These are phyloP conservation scores for Ammopiptanthus mongolicus DNA, from an alignment of 306 rosid genomes.

Conservation along the genomic window DNA sequence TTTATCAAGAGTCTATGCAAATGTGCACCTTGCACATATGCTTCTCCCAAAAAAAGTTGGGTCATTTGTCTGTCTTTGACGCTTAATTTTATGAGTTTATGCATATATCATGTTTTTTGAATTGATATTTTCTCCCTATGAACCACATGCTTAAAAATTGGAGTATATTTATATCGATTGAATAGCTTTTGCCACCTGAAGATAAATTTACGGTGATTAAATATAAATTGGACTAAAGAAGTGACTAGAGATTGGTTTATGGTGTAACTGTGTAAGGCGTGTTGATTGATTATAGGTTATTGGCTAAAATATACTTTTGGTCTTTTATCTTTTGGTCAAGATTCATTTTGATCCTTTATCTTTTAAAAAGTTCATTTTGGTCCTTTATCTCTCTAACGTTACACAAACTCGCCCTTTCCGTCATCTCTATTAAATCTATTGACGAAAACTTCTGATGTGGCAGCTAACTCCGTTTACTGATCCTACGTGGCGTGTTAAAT, in stretches of 20 bases:
- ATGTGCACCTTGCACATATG: not conserved
- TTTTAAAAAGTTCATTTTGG: too few relatives aligned
- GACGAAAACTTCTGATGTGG: too few relatives aligned
- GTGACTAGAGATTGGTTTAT: conserved; percentile 12
- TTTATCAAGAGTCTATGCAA: not conserved
- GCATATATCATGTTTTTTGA: not conserved
- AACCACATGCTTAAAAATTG: not conserved
- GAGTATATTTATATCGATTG: not conserved
- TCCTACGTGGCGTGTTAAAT: too few relatives aligned
- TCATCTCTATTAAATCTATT: too few relatives aligned
- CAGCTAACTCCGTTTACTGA: too few relatives aligned
- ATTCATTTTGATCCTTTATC: too few relatives aligned
- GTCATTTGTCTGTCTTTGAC: not conserved
- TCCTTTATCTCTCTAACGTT: too few relatives aligned
- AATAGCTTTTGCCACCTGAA: conserved; percentile 4
- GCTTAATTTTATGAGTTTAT: not conserved
- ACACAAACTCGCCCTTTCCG: too few relatives aligned
- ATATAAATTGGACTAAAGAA: not conserved
- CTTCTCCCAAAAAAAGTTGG: not conserved
- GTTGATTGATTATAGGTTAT: too few relatives aligned
- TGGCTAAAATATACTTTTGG: too few relatives aligned
- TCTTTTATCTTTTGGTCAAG: too few relatives aligned
- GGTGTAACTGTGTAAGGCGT: not conserved
- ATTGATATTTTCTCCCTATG: not conserved
- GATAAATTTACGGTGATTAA: too few relatives aligned